phyloP scores from a whole-genome alignment of 345 rosid genomes.

The Lenwebbia sp. region DNA sequence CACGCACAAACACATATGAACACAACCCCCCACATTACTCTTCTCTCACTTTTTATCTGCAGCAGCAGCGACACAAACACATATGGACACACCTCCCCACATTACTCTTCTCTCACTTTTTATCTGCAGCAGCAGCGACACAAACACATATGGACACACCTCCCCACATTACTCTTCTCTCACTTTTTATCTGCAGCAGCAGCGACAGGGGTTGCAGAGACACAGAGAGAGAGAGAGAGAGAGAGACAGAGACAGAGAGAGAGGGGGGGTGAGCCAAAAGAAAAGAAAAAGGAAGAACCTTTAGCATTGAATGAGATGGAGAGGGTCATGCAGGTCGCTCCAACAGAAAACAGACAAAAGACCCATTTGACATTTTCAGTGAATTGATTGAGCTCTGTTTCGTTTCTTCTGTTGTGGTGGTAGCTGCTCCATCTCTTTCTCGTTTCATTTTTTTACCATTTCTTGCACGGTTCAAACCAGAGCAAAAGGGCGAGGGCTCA shows the following conservation, averaged over 20 bases:
- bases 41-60: not conserved
- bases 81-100: not conserved
- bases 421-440: not conserved
- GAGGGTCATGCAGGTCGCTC: not conserved
- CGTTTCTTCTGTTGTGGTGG: not conserved
- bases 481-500: not conserved
- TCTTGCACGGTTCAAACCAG: not conserved
- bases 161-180: not conserved
- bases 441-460: not conserved
- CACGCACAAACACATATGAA: not conserved
- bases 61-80: not conserved
- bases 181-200: not conserved
- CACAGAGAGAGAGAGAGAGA: not conserved
- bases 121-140: not conserved
- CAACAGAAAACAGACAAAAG: not conserved
- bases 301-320: not conserved
- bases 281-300: not conserved
- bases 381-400: not conserved
- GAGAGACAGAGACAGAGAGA: not conserved
- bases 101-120: not conserved
- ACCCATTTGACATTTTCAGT: not conserved
- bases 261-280: not conserved
- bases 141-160: not conserved
- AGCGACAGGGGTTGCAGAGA: not conserved
- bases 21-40: not conserved